Base-by-base conservation (phyloP, 139 green algal species). In the Asterochloris sp. region DNA sequence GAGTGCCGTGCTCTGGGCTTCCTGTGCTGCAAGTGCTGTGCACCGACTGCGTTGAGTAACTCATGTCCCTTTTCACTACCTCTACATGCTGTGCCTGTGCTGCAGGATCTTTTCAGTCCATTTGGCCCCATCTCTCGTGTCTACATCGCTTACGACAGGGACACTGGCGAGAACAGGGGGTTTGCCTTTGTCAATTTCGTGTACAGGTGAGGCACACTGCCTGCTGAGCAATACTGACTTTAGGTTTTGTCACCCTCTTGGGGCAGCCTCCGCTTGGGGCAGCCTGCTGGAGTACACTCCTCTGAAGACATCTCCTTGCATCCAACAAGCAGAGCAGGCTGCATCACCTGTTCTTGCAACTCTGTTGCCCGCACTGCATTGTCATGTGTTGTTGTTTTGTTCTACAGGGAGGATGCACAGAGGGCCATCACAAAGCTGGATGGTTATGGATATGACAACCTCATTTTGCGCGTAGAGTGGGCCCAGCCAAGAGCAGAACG, bases 141-240 rank as follows among this genome's bases (percentile, higher is more conserved):
- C 16, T 99, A 97, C 89, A 89, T 99, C 21, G 97, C 97, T 38
- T 94, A 98, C 77, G 97, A 99, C 87, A 90, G 96, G 16, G 94
- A 97, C 21, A 99, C 97, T 13, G 89, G 91, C 67, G 94, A 98
- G 88, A 94, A 88, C 82, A 86, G 97, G 21, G 97, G 97, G 73
- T 99, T 99, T 91, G 97, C 94, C 0, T 99, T 99, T 81, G 94
- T 99, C 88, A 99, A 98, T 90, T 99, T 98, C 82, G 86, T 95
- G 62, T 86, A 91, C 86, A 92, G 86, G 89, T 94, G 74, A 54
- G 29, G 19, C 15, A 21, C 60, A 62, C 24, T 76, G 12, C 14
- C 27, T 14, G 68, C 60, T 54, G 26, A 54, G 21, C 28, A 71
- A 26, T 9, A 2, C 21, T 71, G n/a, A n/a, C n/a, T n/a, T n/a